phyloP scores from a whole-genome alignment of 2,329 filamentous ascomycete genomes.

The Talaromyces sp. region DNA sequence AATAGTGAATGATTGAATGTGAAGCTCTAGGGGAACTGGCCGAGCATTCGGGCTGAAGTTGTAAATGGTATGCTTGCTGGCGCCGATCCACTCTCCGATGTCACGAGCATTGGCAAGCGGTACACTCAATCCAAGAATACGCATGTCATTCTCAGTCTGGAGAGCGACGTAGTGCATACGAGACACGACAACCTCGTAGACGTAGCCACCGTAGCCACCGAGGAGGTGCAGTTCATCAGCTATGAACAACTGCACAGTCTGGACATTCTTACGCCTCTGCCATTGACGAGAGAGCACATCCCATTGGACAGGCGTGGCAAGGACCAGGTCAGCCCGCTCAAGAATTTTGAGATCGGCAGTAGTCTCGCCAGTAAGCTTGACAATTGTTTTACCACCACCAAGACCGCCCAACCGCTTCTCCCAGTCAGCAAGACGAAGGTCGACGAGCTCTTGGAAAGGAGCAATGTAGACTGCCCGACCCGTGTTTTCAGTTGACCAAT shows the following conservation, averaged over 20 bases:
- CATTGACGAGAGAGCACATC: slow-evolving; percentile 94
- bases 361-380: slow-evolving; percentile 92
- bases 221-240: slow-evolving; percentile 95
- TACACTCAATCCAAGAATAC: slow-evolving; percentile 87
- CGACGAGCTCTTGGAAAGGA: slow-evolving; percentile 90
- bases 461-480: slow-evolving; percentile 91
- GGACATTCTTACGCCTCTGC: slow-evolving; percentile 94
- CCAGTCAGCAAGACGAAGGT: slow-evolving; percentile 83
- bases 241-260: slow-evolving; percentile 86
- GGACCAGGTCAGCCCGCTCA: slow-evolving; percentile 81
- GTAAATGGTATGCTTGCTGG: slow-evolving; percentile 96
- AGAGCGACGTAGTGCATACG: slow-evolving; percentile 95
- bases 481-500: slow-evolving; percentile 74
- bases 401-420: slow-evolving; percentile 71
- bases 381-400: slow-evolving; percentile 81
- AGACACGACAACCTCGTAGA: slow-evolving; percentile 96
- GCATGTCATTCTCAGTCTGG: slow-evolving; percentile 80
- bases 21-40: slow-evolving; percentile 85
- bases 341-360: slow-evolving; percentile 87
- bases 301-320: slow-evolving; percentile 94
- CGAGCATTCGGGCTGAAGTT: slow-evolving; percentile 95
- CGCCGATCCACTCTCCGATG: slow-evolving; percentile 96
- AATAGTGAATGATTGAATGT: slow-evolving; percentile 93
- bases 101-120: slow-evolving; percentile 92
- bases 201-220: slow-evolving; percentile 80